phyloP scores from a whole-genome alignment of 352 stramenopile genomes.

The Pythium sp. region DNA sequence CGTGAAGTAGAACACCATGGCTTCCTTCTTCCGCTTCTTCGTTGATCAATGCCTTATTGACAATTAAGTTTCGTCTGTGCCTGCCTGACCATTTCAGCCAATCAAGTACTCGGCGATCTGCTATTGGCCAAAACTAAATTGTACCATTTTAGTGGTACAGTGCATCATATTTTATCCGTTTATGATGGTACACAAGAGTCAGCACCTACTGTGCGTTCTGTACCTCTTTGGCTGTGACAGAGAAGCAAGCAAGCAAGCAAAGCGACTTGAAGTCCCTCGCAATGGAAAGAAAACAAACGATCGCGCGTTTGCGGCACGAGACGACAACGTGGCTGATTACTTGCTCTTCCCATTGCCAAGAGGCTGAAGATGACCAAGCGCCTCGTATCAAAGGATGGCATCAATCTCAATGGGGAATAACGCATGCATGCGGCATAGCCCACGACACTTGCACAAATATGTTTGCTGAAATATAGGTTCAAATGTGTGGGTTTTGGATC shows the following conservation, averaged over 20 bases:
- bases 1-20: constrained; percentile 83
- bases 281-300: background rate
- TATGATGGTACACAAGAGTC: background rate
- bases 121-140: background rate
- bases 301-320: background rate
- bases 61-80: background rate
- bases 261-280: background rate
- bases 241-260: background rate
- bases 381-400: background rate
- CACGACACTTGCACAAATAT: background rate
- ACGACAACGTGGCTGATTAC: background rate
- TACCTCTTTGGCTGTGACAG: background rate
- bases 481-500: background rate
- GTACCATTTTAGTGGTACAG: background rate
- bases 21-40: background rate
- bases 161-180: background rate
- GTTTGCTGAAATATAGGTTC: background rate
- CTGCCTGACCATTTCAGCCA: background rate
- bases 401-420: background rate
- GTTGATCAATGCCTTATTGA: background rate
- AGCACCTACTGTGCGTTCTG: background rate
- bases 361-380: background rate
- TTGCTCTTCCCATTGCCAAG: background rate
- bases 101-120: background rate
- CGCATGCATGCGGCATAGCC: background rate